Evolutionary conservation across 1,284 basidiomycete species (phyloP).

Genomic region (Boletus semigastroideus): DNA sequence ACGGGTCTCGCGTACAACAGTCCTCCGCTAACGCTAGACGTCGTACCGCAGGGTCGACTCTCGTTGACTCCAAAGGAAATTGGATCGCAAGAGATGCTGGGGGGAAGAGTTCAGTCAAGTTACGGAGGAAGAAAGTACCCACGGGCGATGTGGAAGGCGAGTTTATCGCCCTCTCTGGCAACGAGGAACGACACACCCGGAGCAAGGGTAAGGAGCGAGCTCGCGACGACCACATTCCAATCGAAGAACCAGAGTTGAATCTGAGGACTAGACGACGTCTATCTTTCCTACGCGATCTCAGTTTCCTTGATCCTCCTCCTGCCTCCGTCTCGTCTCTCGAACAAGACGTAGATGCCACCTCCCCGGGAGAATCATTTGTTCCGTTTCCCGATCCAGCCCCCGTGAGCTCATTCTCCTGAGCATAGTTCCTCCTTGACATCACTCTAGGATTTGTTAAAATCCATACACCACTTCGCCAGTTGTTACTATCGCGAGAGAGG

Average conservation of each 20-base stretch:
- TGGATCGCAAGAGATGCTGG: slow-evolving; percentile 39
- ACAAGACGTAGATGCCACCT: not conserved
- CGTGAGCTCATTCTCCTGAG: slow-evolving; percentile 35
- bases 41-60: slow-evolving; percentile 30
- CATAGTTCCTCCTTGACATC: slow-evolving; percentile 8
- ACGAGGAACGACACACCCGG: slow-evolving; percentile 12
- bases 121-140: slow-evolving; percentile 19
- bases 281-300: slow-evolving; percentile 40
- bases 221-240: slow-evolving; percentile 4
- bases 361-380: not conserved
- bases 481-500: slow-evolving; percentile 61
- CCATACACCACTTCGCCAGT: slow-evolving; percentile 65
- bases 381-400: slow-evolving; percentile 43
- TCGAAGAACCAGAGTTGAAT: slow-evolving; percentile 10
- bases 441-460: slow-evolving; percentile 65
- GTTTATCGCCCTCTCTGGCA: slow-evolving; percentile 19
- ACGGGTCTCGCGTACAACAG: slow-evolving; percentile 56
- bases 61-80: slow-evolving; percentile 34
- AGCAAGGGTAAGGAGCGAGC: slow-evolving; percentile 30
- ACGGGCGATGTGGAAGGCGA: slow-evolving; percentile 26
- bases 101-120: slow-evolving; percentile 39
- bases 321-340: slow-evolving; percentile 11
- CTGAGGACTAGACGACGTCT: slow-evolving; percentile 38
- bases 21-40: slow-evolving; percentile 33
- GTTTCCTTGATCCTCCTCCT: slow-evolving; percentile 33